Conservation (phyloP, 495 filamentous ascomycete genomes). For the Pyronema omphalodes region DNA sequence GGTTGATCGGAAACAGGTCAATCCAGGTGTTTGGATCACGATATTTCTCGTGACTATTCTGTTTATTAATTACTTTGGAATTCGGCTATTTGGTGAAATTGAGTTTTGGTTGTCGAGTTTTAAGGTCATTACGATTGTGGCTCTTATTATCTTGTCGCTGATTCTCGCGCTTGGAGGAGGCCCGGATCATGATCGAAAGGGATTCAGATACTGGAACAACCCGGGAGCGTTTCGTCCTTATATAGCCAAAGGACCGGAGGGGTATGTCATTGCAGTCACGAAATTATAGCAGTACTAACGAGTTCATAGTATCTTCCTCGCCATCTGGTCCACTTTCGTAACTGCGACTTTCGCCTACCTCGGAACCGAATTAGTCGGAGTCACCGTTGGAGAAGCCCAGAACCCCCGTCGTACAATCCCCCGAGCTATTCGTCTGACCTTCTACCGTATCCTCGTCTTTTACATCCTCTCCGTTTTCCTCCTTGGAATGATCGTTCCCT, state of each 20-base stretch:
- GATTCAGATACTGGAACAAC: constrained; percentile 62
- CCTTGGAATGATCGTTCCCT: constrained; percentile 37
- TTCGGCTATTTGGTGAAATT: constrained; percentile 31
- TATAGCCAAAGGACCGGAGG: constrained; percentile 28
- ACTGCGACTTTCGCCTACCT: constrained; percentile 69
- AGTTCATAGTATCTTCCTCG: constrained; percentile 36
- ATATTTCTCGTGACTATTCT: constrained; percentile 46
- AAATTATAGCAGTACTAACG: not conserved
- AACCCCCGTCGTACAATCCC: constrained; percentile 64
- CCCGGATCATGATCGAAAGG: constrained; percentile 47
- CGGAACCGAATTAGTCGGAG: constrained; percentile 68
- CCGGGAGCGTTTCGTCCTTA: constrained; percentile 41
- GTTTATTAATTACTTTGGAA: constrained; percentile 40
- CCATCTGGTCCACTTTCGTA: constrained; percentile 61
- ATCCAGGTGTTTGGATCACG: constrained; percentile 57
- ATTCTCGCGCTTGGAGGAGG: constrained; percentile 60
- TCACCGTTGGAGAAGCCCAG: constrained; percentile 63
- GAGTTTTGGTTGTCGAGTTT: constrained; percentile 37
- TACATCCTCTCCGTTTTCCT: constrained; percentile 48
- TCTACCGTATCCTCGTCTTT: constrained; percentile 76
- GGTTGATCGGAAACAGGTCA: constrained; percentile 39
- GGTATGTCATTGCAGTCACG: constrained; percentile 6
- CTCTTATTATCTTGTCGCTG: constrained; percentile 44
- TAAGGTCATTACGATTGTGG: constrained; percentile 52
- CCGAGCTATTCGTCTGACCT: constrained; percentile 57